Evolutionary conservation across 805 yeast species (phyloP).

Genomic region (Isabelozyma gotoi): DNA sequence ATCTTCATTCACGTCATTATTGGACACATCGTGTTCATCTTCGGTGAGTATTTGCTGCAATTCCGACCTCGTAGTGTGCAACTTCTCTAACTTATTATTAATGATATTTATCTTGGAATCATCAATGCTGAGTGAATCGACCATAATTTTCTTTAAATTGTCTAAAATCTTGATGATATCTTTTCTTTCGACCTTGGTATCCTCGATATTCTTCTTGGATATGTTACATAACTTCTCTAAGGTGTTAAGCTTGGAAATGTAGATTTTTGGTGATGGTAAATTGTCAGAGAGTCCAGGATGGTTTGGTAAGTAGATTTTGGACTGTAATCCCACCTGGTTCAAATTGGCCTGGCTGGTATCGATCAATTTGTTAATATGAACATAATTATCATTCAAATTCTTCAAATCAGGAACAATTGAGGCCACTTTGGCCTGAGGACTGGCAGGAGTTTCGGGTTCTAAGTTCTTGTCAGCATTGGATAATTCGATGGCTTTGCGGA

Average conservation of each 20-base stretch:
- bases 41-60: slow-evolving; percentile 27
- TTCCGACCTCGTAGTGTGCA: slow-evolving; percentile 30
- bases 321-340: slow-evolving; percentile 37
- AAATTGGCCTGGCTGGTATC: slow-evolving; percentile 32
- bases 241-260: slow-evolving; percentile 37
- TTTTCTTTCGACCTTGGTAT: slow-evolving; percentile 25
- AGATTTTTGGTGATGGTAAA: slow-evolving; percentile 38
- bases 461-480: slow-evolving; percentile 9
- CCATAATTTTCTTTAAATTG: slow-evolving; percentile 17
- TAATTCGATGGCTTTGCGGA: slow-evolving; percentile 23
- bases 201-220: slow-evolving; percentile 29
- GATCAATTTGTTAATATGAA: slow-evolving; percentile 24
- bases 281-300: slow-evolving; percentile 34
- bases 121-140: slow-evolving; percentile 29
- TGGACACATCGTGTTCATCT: slow-evolving; percentile 1
- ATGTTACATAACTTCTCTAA: slow-evolving; percentile 37
- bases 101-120: slow-evolving; percentile 33
- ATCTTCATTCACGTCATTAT: slow-evolving; percentile 1
- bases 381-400: slow-evolving; percentile 29
- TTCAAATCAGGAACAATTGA: slow-evolving; percentile 29
- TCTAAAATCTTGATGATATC: slow-evolving; percentile 27
- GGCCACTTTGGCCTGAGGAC: background rate
- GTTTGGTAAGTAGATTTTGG: slow-evolving; percentile 34
- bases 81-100: slow-evolving; percentile 22
- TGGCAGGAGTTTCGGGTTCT: background rate